Evolutionary conservation across 2,329 filamentous ascomycete species (phyloP).

Genomic region (Hypomyces rosellus): DNA sequence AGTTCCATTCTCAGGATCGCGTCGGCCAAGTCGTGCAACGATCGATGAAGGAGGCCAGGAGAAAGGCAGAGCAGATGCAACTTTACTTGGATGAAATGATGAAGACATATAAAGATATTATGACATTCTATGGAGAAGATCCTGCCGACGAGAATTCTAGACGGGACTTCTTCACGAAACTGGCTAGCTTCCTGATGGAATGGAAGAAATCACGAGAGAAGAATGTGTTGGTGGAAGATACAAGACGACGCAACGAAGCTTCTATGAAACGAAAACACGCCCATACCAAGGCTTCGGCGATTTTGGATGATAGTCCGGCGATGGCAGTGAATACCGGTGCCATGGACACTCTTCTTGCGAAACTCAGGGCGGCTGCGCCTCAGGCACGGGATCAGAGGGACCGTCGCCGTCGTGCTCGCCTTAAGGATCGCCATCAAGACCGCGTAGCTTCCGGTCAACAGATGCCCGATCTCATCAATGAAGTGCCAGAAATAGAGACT

Average conservation of each 20-base stretch:
- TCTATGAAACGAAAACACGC: constrained; percentile 87
- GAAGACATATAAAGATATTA: constrained; percentile 87
- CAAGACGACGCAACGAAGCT: constrained; percentile 75
- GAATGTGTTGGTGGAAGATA: constrained; percentile 79
- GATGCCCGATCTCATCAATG: constrained; percentile 60
- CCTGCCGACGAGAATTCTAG: constrained; percentile 85
- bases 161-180: constrained; percentile 90
- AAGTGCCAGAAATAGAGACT: constrained; percentile 51
- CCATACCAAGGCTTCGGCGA: constrained; percentile 51
- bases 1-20: constrained; percentile 95
- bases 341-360: constrained; percentile 94
- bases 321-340: constrained; percentile 75
- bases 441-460: constrained; percentile 84
- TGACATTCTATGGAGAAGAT: constrained; percentile 95
- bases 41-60: constrained; percentile 90
- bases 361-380: constrained; percentile 85
- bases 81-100: constrained; percentile 91
- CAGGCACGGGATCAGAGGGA: constrained; percentile 86
- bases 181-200: constrained; percentile 82
- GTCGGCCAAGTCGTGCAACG: constrained; percentile 87
- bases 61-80: constrained; percentile 94
- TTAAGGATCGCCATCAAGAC: constrained; percentile 87
- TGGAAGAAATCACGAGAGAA: constrained; percentile 97
- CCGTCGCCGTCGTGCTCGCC: constrained; percentile 73
- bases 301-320: constrained; percentile 41